Base-by-base conservation (phyloP, 2,329 filamentous ascomycete genomes). In the Colletotrichum sojae region DNA sequence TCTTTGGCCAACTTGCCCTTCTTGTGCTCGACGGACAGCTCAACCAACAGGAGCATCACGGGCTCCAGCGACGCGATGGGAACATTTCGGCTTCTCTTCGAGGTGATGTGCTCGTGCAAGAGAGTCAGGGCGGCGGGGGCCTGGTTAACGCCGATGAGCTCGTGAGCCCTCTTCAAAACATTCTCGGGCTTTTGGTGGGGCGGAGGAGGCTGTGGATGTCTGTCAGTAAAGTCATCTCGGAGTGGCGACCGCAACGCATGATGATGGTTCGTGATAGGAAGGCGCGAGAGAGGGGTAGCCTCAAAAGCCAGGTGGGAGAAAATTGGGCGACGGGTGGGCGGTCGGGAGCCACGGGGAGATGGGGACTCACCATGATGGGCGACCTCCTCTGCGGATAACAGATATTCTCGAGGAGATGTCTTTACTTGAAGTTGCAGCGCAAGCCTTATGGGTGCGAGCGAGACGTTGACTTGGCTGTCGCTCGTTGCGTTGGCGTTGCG, bases 1-100 rank as follows among this genome's bases (percentile, higher is more conserved):
- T 99, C 96, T 88, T 99, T 99, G 82, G 95, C 96, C 71, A 96
- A 89, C 84, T 99, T 99, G 76, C 96, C 96, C 85, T 98, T 99
- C 85, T 96, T 94, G 77, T 98, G 91, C 79, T 98, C 95, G 78
- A 99, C 96, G 75, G 93, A 97, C 69, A 98, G 90, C 84, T 98
- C 94, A 78, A 99, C 95, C 79, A 99, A 92, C 75, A 98, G 91
- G 83, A 98, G 88, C 95, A 99, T 98, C 74, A 99, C 95, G 74
- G 96, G 96, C 90, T 99, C 96, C 79, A 99, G 86, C 62, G 95
- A 97, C 73, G 92, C 90, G 87, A 98, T 98, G 76, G 96, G 95
- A 77, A 94, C 96, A 91, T 97, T 98, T 80, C 96, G 94, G 77
- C 95, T 98, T 77, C 96, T 90, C 88, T 99, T 99, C 74, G 94